Percentiles rank a stretch among this genome's conserved stretches.
These are phyloP conservation scores for Hanseniaspora mollemarum DNA, from an alignment of 805 yeast genomes.

Conservation along the genomic window DNA sequence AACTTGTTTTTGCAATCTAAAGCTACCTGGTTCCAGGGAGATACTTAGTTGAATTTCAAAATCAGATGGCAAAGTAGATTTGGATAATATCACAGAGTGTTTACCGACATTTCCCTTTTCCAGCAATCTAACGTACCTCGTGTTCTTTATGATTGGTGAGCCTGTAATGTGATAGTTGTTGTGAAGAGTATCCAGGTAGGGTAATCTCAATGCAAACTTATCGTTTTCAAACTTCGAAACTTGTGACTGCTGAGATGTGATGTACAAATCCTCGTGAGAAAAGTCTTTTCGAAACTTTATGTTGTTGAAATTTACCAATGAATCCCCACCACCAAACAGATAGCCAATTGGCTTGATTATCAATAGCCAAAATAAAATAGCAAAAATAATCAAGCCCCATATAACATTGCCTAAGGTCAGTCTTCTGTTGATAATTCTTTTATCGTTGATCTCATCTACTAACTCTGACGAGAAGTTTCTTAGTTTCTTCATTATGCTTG, in stretches of 20 bases:
- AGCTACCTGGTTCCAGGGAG: constrained; percentile 15
- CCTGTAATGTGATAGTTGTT: constrained; percentile 12
- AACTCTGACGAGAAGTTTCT: constrained; percentile 13
- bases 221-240: constrained; percentile 16
- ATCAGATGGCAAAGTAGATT: constrained; percentile 11
- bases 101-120: constrained; percentile 15
- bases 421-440: constrained; percentile 3
- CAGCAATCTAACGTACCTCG: constrained; percentile 12
- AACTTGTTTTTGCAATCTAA: constrained; percentile 11
- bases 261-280: constrained; percentile 2
- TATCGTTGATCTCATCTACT: constrained; percentile 11
- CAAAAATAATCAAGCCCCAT: constrained; percentile 4
- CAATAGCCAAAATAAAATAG: constrained; percentile 9
- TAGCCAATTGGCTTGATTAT: constrained; percentile 11
- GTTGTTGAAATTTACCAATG: background rate
- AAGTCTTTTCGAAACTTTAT: constrained; percentile 1
- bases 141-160: constrained; percentile 16
- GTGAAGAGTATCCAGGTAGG: constrained; percentile 16
- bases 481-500: constrained; percentile 13
- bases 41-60: constrained; percentile 16
- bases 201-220: constrained; percentile 9
- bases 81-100: constrained; percentile 14
- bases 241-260: constrained; percentile 8
- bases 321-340: background rate
- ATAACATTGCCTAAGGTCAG: constrained; percentile 1